Base-by-base conservation (phyloP, 805 yeast species). In the Metschnikowia peoriensis region DNA sequence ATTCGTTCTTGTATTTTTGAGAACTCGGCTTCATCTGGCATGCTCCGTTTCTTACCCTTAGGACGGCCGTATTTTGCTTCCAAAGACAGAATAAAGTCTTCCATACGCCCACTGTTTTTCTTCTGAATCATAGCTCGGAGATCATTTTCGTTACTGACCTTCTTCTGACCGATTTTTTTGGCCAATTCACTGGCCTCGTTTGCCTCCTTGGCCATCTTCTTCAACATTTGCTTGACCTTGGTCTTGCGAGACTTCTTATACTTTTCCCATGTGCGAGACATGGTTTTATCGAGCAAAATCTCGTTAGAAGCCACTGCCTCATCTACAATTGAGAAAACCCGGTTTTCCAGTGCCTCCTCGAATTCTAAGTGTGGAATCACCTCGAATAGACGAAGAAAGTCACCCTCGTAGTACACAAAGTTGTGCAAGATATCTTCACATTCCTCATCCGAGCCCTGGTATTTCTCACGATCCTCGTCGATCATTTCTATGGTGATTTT, bases 311-410 rank as follows among this genome's bases (percentile, higher is more conserved):
- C 67, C 40, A 83, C 70, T 12, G 71, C 71, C 1, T 50, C 53
- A 34, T 76, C 70, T 29, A 89, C 79, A 1, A 84, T 74, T 1
- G 65, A 66, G 51, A 78, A 80, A 42, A 88, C 75, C 38, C 97
- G 76, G 34, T 67, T 68, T 61, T 88, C 96, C 59, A 85, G 90
- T 0, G 65, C 72, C 38, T 74, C 78, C 38, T 70, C 70, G 42
- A 85, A 76, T 55, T 86, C 91, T 48, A 88, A 76, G 67, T 91
- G 97, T 9, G 94, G 87, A 4, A 91, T 85, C 35, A 77, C 75
- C 64, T 89, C 96, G 63, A 90, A 87, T 6, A 90, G 70, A 47
- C 75, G 73, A 44, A 85, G 72, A 60, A 90, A 81, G 60, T 88
- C 89, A 6, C 96, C 96, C 12, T 81, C 77, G 43, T 77, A 76